Conservation (phyloP, 2,329 filamentous ascomycete genomes). For the Xylariaceae sp. region DNA sequence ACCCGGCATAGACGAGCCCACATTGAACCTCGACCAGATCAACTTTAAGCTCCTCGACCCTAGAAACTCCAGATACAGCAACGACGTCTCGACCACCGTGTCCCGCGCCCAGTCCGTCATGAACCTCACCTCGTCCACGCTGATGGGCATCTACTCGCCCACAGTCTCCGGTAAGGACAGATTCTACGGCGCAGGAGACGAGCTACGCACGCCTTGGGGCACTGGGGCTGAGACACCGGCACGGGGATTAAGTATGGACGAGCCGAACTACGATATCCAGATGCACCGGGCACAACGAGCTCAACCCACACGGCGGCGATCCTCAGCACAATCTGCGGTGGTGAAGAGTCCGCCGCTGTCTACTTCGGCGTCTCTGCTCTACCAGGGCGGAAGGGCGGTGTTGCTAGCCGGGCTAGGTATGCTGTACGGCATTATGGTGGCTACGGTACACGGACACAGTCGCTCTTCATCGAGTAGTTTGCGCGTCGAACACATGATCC, state of each 20-base stretch:
- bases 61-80: constrained; percentile 20
- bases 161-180: constrained; percentile 52
- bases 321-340: constrained; percentile 29
- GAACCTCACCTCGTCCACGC: constrained; percentile 83
- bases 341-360: constrained; percentile 27
- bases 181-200: constrained; percentile 33
- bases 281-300: constrained; percentile 30
- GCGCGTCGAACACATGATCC: constrained; percentile 46
- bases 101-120: constrained; percentile 73
- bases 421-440: constrained; percentile 77
- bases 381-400: constrained; percentile 52
- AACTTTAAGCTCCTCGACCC: constrained; percentile 31
- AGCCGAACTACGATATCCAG: constrained; percentile 24
- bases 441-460: constrained; percentile 71
- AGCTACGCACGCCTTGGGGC: constrained; percentile 70
- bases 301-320: constrained; percentile 35
- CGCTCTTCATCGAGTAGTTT: constrained; percentile 56
- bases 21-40: constrained; percentile 34
- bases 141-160: constrained; percentile 85
- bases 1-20: constrained; percentile 48
- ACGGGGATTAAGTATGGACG: constrained; percentile 36
- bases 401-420: constrained; percentile 77
- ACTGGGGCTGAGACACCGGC: constrained; percentile 69
- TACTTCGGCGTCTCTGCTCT: constrained; percentile 37
- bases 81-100: constrained; percentile 38